These are phyloP conservation scores for Solanum microdontum DNA, from an alignment of 257 asterid species.

Conservation along the genomic window DNA sequence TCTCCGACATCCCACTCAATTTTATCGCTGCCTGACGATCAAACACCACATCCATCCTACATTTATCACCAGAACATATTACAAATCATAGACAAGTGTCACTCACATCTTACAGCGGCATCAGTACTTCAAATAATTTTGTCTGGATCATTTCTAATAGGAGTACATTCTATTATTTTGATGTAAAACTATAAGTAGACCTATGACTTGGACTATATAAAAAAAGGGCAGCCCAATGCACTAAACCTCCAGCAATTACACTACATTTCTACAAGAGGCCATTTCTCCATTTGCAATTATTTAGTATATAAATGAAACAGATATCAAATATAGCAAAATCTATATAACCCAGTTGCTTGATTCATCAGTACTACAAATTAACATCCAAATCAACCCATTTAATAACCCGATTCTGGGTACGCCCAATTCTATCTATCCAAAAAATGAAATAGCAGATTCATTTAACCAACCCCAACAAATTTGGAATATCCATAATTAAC, in stretches of 20 bases:
- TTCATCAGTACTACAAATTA: background rate
- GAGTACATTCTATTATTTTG: background rate
- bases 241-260: background rate
- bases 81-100: background rate
- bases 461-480: background rate
- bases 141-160: background rate
- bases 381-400: background rate
- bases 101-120: background rate
- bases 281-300: background rate
- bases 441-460: background rate
- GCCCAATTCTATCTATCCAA: background rate
- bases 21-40: slow-evolving; percentile 66
- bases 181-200: background rate
- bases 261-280: background rate
- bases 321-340: background rate
- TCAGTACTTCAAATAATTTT: background rate
- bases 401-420: accelerated
- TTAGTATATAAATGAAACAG: background rate
- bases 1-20: slow-evolving; percentile 83
- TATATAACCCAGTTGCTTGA: background rate
- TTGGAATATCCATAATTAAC: background rate
- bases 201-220: background rate
- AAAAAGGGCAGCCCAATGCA: background rate
- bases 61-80: background rate
- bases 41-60: slow-evolving; percentile 68